Percentiles rank a stretch among this genome's conserved stretches.
phyloP scores from a whole-genome alignment of 78 protist genomes.

The Thecamonas trahens region DNA sequence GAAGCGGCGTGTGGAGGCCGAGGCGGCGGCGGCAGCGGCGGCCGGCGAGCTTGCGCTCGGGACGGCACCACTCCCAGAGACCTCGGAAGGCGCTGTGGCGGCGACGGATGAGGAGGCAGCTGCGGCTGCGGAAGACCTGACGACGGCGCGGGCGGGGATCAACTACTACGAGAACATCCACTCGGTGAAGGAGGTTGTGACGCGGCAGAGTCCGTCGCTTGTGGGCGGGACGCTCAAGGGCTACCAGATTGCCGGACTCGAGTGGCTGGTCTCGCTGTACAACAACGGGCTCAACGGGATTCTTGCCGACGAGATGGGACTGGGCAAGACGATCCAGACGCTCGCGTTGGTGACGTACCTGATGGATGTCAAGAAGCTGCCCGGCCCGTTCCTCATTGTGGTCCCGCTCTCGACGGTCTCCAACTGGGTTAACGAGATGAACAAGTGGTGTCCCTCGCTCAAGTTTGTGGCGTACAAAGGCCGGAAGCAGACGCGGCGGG shows the following conservation, averaged over 20 bases:
- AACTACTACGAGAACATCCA: neutral
- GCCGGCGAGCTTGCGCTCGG: neutral
- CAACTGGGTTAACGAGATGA: slow-evolving; percentile 89
- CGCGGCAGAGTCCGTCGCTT: slow-evolving; percentile 26
- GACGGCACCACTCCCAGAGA: neutral
- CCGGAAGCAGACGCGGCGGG: slow-evolving; percentile 21
- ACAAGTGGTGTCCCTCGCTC: slow-evolving; percentile 27
- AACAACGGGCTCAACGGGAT: slow-evolving; percentile 88
- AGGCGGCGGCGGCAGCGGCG: neutral
- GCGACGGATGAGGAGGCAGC: neutral
- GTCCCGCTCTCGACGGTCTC: slow-evolving; percentile 93
- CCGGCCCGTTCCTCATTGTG: slow-evolving; percentile 89
- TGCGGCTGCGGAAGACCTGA: neutral
- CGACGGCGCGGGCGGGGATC: neutral
- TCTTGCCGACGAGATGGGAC: slow-evolving; percentile 98
- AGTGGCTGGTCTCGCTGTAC: slow-evolving; percentile 88
- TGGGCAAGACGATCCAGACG: slow-evolving; percentile 95
- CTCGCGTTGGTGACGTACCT: slow-evolving; percentile 69
- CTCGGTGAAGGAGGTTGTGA: neutral
- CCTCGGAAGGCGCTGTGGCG: neutral
- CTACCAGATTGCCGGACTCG: slow-evolving; percentile 68
- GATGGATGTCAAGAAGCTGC: slow-evolving; percentile 33
- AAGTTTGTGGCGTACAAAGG: slow-evolving; percentile 64
- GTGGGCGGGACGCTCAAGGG: slow-evolving; percentile 29
- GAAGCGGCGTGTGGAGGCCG: neutral